These are phyloP conservation scores for Gossypium thurberi DNA, from an alignment of 345 rosid species.

Conservation along the genomic window DNA sequence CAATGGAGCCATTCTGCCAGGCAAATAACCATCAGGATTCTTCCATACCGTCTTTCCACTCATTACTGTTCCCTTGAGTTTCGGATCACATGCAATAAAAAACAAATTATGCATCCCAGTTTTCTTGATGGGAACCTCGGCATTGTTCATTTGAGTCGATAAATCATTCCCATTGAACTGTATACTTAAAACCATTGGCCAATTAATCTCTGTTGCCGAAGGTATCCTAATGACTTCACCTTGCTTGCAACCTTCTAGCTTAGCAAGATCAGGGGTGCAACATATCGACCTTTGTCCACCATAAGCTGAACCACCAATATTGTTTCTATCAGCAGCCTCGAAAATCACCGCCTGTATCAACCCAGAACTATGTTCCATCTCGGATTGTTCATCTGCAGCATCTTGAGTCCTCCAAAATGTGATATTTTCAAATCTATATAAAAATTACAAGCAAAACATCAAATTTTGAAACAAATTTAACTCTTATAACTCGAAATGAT, in stretches of 20 bases:
- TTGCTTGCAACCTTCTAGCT: conserved; percentile 91
- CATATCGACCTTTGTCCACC: conserved; percentile 98
- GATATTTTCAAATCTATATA: conserved; percentile 64
- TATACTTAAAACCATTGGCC: conserved; percentile 73
- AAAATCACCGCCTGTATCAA: conserved; percentile 77
- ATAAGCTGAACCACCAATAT: conserved; percentile 96
- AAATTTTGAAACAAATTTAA: too few relatives aligned
- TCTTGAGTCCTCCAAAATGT: conserved; percentile 62
- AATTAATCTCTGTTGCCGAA: conserved; percentile 52
- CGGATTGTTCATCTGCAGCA: conserved; percentile 38
- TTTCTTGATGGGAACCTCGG: conserved; percentile 43
- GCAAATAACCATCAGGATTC: conserved; percentile 84
- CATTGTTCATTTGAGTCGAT: conserved; percentile 34
- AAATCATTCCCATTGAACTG: conserved; percentile 48
- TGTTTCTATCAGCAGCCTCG: conserved; percentile 87
- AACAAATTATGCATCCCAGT: conserved; percentile 92
- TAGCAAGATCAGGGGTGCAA: conserved; percentile 94
- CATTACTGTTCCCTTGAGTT: conserved; percentile 68
- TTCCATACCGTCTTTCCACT: conserved; percentile 96
- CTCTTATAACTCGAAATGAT: too few relatives aligned
- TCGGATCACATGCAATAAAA: conserved; percentile 82
- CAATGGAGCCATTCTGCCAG: conserved; percentile 95
- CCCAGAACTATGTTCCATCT: conserved; percentile 40
- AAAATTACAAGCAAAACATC: background rate
- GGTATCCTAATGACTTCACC: conserved; percentile 89